Evolutionary conservation across 805 yeast species (phyloP), one percentile per base, ranked within the genome.

Genomic region (Maudiozyma barnettii): DNA sequence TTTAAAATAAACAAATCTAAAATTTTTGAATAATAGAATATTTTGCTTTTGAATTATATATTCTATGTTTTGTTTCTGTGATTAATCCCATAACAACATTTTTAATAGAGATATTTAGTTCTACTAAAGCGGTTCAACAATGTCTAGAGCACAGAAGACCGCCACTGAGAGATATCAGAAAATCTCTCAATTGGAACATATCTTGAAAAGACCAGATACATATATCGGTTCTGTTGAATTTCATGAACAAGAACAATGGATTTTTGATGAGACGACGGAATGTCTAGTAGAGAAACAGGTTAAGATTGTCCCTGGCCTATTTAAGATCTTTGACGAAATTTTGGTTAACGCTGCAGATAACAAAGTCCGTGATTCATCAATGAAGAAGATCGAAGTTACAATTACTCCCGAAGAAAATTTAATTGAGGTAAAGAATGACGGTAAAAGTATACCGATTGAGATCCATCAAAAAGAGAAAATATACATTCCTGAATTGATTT

Each of bases 271-370:
- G 41, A 82, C 76, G 41, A 69, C 75, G 1, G 74, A 77, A 43
- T 69, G 77, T 12, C 79, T 84, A 85, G 74, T 62, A 14, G 77
- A 73, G 52, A 76, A 70, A 51, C 63, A 60, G 1, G 95, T 93
- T 23, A 77, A 73, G 41, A 84, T 90, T 54, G 98, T 93, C 10
- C 99, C 99, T 2, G 99, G 98, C 43, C 69, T 93, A 51, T 91
- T 88, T 69, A 93, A 93, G 68, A 91, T 93, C 47, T 93, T 93
- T 63, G 99, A 93, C 66, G 99, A 93, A 69, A 90, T 93, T 49
- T 71, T 93, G 51, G 99, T 93, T 46, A 93, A 93, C 65, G 98
- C 99, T 5, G 99, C 99, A 13, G 99, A 93, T 68, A 93, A 93
- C 72, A 93, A 93, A 70, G 91, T 91, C 51, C 79, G 98, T 56